A percentile compares a stretch with the other conserved stretches of the same genome.
Evolutionary conservation across 257 asterid genomes (phyloP).

Genomic region (Scutellaria galericulata): DNA sequence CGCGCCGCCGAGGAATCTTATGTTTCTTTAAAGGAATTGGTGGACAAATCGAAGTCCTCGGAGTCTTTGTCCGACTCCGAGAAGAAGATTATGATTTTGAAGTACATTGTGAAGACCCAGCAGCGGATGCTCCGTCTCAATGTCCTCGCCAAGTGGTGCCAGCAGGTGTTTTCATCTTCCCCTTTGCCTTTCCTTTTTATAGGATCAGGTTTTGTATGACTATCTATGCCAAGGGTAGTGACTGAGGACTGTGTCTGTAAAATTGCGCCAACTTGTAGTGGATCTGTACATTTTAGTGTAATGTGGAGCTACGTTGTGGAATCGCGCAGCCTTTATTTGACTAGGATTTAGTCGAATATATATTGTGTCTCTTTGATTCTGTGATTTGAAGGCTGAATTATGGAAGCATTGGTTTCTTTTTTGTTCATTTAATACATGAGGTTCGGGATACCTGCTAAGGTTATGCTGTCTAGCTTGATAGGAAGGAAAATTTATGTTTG

Average conservation of each 20-base stretch:
- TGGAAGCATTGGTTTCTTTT: slow-evolving; percentile 12
- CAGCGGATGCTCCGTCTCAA: slow-evolving; percentile 98
- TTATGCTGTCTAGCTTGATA: slow-evolving; percentile 18
- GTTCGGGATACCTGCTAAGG: not conserved
- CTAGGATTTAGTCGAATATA: slow-evolving; percentile 4
- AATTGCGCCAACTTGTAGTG: slow-evolving; percentile 27
- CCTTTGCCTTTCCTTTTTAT: slow-evolving; percentile 1
- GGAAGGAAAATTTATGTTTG: slow-evolving; percentile 1
- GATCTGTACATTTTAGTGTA: slow-evolving; percentile 30
- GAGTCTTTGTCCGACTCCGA: slow-evolving; percentile 77
- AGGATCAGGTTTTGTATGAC: not conserved
- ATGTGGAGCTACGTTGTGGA: slow-evolving; percentile 19
- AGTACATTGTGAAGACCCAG: slow-evolving; percentile 92
- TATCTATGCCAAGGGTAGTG: not conserved
- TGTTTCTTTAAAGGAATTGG: slow-evolving; percentile 73
- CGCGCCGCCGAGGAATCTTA: slow-evolving; percentile 91
- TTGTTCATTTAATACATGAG: not conserved
- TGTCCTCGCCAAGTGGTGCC: slow-evolving; percentile 99
- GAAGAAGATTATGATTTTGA: slow-evolving; percentile 87
- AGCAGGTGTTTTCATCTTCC: slow-evolving; percentile 63
- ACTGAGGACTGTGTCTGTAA: slow-evolving; percentile 17
- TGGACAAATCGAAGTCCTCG: slow-evolving; percentile 79
- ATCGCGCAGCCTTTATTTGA: not conserved
- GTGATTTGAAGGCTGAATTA: slow-evolving; percentile 17
- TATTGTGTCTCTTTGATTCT: not conserved